These are phyloP conservation scores for Colletotrichum sansevieriae DNA, from an alignment of 2,329 filamentous ascomycete genomes.

Conservation along the genomic window DNA sequence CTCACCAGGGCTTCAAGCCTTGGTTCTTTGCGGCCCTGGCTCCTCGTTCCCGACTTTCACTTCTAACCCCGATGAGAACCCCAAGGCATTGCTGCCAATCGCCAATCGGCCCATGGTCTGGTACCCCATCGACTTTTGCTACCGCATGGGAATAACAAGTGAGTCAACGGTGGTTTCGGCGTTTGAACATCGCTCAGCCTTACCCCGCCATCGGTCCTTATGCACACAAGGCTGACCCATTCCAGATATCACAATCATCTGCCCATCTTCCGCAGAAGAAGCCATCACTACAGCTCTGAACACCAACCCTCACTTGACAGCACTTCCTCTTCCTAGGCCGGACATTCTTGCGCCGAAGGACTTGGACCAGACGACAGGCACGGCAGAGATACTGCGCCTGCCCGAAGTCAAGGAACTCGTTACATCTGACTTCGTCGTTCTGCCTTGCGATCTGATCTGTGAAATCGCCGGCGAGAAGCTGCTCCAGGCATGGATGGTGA, in stretches of 20 bases:
- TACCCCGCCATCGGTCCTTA: background rate
- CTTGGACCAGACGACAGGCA: conserved; percentile 87
- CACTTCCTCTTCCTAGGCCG: conserved; percentile 78
- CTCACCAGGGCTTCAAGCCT: conserved; percentile 82
- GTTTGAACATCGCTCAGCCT: background rate
- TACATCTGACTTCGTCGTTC: conserved; percentile 86
- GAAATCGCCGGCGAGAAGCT: conserved; percentile 87
- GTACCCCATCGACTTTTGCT: conserved; percentile 89
- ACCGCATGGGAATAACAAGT: conserved; percentile 83
- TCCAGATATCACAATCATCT: conserved; percentile 73
- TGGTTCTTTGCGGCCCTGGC: conserved; percentile 86
- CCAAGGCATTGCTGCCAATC: conserved; percentile 85
- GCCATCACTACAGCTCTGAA: conserved; percentile 79
- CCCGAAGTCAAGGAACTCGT: conserved; percentile 85
- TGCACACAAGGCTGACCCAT: conserved; percentile 44
- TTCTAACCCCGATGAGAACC: conserved; percentile 82
- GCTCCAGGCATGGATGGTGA: conserved; percentile 92
- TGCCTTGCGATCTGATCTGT: conserved; percentile 94
- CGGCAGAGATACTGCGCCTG: conserved; percentile 87
- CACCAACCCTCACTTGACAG: conserved; percentile 82
- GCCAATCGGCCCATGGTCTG: conserved; percentile 91
- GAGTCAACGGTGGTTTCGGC: conserved; percentile 47
- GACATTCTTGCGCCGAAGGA: conserved; percentile 81
- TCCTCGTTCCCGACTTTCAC: conserved; percentile 88
- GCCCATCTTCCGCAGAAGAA: conserved; percentile 73